phyloP scores from a whole-genome alignment of 768 basidiomycete genomes.

The Baorangia bicolor region DNA sequence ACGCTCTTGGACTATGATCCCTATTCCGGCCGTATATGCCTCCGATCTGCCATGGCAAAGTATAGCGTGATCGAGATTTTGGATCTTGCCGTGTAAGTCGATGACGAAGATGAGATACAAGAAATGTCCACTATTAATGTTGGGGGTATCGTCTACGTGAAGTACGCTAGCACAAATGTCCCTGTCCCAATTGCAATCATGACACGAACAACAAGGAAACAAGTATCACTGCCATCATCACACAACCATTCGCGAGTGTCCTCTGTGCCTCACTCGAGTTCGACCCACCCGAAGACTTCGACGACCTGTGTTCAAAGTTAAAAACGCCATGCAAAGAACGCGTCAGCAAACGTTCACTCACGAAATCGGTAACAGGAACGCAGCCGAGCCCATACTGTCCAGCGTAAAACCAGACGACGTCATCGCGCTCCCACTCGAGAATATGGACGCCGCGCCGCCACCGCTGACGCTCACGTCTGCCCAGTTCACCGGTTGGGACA shows the following conservation, averaged over 20 bases:
- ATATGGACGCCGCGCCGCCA: background rate
- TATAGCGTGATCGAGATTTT: slow-evolving; percentile 10
- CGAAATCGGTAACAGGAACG: slow-evolving; percentile 13
- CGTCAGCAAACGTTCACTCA: slow-evolving; percentile 14
- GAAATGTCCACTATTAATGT: background rate
- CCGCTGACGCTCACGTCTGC: slow-evolving; percentile 24
- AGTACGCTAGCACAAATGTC: background rate
- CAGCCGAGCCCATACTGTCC: slow-evolving; percentile 19
- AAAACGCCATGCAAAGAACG: no score
- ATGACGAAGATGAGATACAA: background rate
- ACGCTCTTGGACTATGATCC: slow-evolving; percentile 20
- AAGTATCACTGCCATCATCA: background rate
- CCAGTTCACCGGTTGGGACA: slow-evolving; percentile 34
- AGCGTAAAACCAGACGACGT: slow-evolving; percentile 19
- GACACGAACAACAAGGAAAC: background rate
- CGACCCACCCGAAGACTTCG: background rate
- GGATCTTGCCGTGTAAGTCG: slow-evolving; percentile 13
- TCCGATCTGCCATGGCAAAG: background rate
- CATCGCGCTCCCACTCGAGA: slow-evolving; percentile 12
- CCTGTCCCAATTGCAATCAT: background rate
- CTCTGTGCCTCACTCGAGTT: background rate
- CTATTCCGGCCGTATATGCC: slow-evolving; percentile 19
- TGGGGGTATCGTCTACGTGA: background rate
- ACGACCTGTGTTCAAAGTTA: background rate
- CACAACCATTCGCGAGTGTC: background rate